Conservation (phyloP, 108 stramenopile species). For the Seminavis robusta region DNA sequence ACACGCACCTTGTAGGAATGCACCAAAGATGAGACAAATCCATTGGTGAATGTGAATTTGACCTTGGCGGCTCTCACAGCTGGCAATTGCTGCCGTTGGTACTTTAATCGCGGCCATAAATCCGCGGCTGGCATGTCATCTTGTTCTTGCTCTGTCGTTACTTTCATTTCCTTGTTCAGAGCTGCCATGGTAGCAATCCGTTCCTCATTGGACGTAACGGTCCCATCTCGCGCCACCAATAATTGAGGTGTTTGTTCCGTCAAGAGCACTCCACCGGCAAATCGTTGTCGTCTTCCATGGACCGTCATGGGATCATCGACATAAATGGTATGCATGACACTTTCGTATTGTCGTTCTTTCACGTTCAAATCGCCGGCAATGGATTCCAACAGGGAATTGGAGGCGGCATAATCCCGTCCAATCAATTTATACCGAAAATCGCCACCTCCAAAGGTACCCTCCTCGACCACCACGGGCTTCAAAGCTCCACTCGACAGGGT, state of each 20-base stretch:
- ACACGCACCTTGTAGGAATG: conserved; percentile 56
- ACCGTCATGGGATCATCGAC: conserved; percentile 49
- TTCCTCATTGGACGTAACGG: no score
- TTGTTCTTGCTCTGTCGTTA: background rate
- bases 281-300: conserved; percentile 51
- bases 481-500: conserved; percentile 52
- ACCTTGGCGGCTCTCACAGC: conserved; percentile 49
- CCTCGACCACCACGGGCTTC: conserved; percentile 21
- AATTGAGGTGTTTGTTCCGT: background rate
- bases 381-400: conserved; percentile 13
- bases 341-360: conserved; percentile 28
- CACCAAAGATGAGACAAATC: conserved; percentile 63
- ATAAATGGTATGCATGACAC: conserved; percentile 55
- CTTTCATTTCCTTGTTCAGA: conserved; percentile 10
- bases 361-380: conserved; percentile 35
- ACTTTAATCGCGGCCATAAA: conserved; percentile 17
- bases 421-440: conserved; percentile 57
- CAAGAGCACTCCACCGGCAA: conserved; percentile 47
- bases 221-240: no score
- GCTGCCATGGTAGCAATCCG: no score
- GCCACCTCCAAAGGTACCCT: conserved; percentile 63
- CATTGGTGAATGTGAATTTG: conserved; percentile 65
- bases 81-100: conserved; percentile 39
- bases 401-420: conserved; percentile 65
- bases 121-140: conserved; percentile 8